Base-by-base conservation (phyloP, 208 protist genomes). In the Leishmania tarentolae region DNA sequence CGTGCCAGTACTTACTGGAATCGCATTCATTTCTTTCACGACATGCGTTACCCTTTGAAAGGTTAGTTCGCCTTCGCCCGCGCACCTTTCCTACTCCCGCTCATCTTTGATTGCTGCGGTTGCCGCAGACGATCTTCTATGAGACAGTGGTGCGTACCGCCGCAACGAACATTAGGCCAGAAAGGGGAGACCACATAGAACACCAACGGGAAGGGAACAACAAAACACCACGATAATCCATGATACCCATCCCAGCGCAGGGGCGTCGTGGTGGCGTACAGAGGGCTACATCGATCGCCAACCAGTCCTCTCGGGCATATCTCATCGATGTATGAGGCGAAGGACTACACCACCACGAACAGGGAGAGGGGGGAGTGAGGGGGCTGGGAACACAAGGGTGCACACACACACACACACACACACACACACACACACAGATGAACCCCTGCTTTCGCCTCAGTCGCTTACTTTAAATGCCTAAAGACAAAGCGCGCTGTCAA, bases 401-500 rank as follows among this genome's bases (percentile, higher is more conserved):
- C 63, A 17, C 63, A 31, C 63, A 68, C 61, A 42, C 35, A 68
- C 63, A 31, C 63, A 68, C 61, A 42, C 35, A 68, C 63, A 17
- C 63, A 31, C 63, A 68, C 61, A 42, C 35, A 68, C 63, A 17
- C 63, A 31, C 63, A 68, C 61, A 42, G 15, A 68, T 13, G 63
- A 42, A 68, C 42, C 19, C 24, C 19, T 28, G 19, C 37, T n/a
- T 47, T 73, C 13, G 6, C 28, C 44, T 52, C 11, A 2, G 44
- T 35, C 28, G 47, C 46, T 57, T 47, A 75, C 31, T 35, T 53
- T 50, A 35, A 46, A n/a, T 75, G 68, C 11, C 71, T 73, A 75
- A 96, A 96, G 56, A 93, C 87, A 72, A 96, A 91, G 21, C 83
- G 89, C 0, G 88, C 92, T 5, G 82, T 90, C 13, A 92, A 78